These are phyloP conservation scores for Metschnikowia orientalis DNA, from an alignment of 805 yeast genomes.

Conservation along the genomic window DNA sequence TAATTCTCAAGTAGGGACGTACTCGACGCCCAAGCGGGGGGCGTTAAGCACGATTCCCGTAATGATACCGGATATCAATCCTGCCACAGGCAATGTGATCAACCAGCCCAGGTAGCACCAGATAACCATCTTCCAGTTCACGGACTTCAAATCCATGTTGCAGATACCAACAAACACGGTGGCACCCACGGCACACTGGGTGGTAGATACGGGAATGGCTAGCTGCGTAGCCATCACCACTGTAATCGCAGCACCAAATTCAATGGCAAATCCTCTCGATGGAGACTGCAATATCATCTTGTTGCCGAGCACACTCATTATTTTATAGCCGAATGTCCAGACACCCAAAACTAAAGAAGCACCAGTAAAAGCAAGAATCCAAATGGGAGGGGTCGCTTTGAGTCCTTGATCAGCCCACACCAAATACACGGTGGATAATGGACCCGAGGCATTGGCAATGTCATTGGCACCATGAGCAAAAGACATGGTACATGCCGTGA, in stretches of 20 bases:
- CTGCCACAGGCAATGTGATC: slow-evolving; percentile 69
- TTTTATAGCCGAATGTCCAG: slow-evolving; percentile 69
- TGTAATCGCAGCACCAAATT: slow-evolving; percentile 74
- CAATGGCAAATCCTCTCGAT: slow-evolving; percentile 71
- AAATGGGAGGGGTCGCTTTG: slow-evolving; percentile 60
- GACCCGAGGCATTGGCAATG: slow-evolving; percentile 75
- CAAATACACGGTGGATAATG: slow-evolving; percentile 59
- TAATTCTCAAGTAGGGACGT: slow-evolving; percentile 14
- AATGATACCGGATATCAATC: slow-evolving; percentile 62
- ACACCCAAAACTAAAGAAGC: slow-evolving; percentile 61
- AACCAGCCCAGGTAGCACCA: slow-evolving; percentile 75
- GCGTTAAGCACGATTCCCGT: slow-evolving; percentile 63
- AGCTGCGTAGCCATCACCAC: slow-evolving; percentile 72
- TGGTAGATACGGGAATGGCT: slow-evolving; percentile 69
- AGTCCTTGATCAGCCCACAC: slow-evolving; percentile 54
- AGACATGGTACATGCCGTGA: slow-evolving; percentile 76
- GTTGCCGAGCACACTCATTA: slow-evolving; percentile 70
- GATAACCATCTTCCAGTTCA: slow-evolving; percentile 72
- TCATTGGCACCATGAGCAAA: slow-evolving; percentile 83
- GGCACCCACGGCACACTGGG: slow-evolving; percentile 77
- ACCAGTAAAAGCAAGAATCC: slow-evolving; percentile 70
- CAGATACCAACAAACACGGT: slow-evolving; percentile 73
- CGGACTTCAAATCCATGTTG: slow-evolving; percentile 57
- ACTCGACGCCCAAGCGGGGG: slow-evolving; percentile 41
- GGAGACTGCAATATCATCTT: slow-evolving; percentile 73